phyloP scores from a whole-genome alignment of 176 grass and related monocot species.

The Calamus simplicifolius region DNA sequence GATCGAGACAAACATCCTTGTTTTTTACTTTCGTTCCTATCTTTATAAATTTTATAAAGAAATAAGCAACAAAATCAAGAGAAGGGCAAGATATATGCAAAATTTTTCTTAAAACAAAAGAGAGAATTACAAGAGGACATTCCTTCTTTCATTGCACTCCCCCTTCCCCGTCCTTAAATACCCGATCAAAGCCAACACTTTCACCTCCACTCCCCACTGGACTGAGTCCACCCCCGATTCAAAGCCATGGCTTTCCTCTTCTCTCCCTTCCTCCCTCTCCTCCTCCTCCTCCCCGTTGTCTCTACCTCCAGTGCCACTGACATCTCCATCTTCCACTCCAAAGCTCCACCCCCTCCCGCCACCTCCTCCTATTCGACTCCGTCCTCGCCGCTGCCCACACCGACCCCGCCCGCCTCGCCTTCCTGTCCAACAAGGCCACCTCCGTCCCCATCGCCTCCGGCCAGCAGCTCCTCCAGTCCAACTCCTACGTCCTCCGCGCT shows the following conservation, averaged over 20 bases:
- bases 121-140: no score
- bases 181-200: no score
- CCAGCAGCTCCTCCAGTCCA: constrained; percentile 51
- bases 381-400: constrained; percentile 50
- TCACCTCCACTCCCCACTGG: neutral
- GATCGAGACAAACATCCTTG: no score
- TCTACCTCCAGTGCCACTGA: constrained; percentile 22
- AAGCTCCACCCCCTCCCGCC: constrained; percentile 16
- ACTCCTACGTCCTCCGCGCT: constrained; percentile 76
- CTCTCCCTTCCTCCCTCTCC: neutral
- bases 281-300: constrained; percentile 30
- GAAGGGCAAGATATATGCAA: no score
- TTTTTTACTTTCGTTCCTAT: no score
- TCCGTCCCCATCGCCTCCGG: constrained; percentile 79
- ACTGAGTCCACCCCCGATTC: neutral
- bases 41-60: no score
- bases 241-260: constrained; percentile 19
- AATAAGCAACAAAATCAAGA: no score
- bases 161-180: no score
- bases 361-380: constrained; percentile 66
- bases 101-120: no score
- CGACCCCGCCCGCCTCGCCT: constrained; percentile 59
- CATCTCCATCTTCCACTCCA: constrained; percentile 60
- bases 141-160: no score
- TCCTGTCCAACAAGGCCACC: constrained; percentile 53